Evolutionary conservation across 495 filamentous ascomycete species (phyloP), one percentile per base, ranked within the genome.

Genomic region (Oleoguttula mirabilis): DNA sequence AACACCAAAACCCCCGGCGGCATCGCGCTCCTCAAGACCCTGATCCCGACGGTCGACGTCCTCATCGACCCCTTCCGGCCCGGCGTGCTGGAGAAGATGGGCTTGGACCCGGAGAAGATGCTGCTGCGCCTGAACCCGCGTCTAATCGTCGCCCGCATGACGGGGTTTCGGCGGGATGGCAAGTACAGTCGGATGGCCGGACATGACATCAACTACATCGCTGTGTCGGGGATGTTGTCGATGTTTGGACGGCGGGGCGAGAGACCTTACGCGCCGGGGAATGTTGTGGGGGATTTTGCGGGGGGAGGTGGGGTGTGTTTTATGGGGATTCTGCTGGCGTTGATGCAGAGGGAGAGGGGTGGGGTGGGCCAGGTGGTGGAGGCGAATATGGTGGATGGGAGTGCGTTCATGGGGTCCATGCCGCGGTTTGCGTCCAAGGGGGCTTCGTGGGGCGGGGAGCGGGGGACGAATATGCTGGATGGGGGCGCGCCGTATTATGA

Each of bases 181-280:
- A 77, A 76, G 50, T 95, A 92, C 61, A 73, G 72, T 31, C 55
- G 67, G 45, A 94, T 94, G 86, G 88, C 88, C 0, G 88, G 88
- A n/a, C 88, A 96, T 52, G 88, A 96, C 57, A 94, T 96, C 57
- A 96, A 96, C 55, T 96, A 94, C 60, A 77, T 96, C 17, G 82
- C 88, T 24, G 84, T 93, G 0, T 82, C 80, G 1, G 88, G 88
- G 0, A 80, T 81, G 0, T 62, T 96, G 11, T 71, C 69, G 1
- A 68, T 92, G 62, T 68, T 96, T 0, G 88, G 88, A 0, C 66
- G 80, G 0, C 62, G 62, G 19, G 71, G 68, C 3, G 73, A 77
- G 46, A 77, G 74, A 35, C 88, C 88, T 5, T 75, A 79, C 39
- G 68, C 87, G 5, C 88, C 88, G 3, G 76, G 66, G 0, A 96